Evolutionary conservation across 768 basidiomycete species (phyloP).

Genomic region (Leccinum broughii): DNA sequence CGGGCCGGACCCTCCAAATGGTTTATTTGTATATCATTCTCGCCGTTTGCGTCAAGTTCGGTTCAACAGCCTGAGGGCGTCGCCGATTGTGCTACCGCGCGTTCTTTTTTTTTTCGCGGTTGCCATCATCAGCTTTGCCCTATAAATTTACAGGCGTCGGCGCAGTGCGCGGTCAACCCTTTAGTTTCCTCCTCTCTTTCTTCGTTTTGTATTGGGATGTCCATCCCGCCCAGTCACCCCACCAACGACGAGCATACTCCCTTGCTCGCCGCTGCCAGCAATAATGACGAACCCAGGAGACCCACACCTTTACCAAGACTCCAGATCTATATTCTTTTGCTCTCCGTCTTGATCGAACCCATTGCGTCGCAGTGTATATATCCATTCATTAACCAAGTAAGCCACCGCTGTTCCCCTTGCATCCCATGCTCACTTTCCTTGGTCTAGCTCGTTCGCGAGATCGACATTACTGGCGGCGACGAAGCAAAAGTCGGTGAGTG

Average conservation of each 20-base stretch:
- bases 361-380: conserved; percentile 47
- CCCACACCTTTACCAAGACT: conserved; percentile 45
- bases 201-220: conserved; percentile 15
- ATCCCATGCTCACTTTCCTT: neutral
- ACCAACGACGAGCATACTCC: conserved; percentile 24
- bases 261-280: conserved; percentile 19
- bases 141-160: conserved; percentile 20
- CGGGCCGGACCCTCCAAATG: neutral
- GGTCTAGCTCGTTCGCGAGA: conserved; percentile 42
- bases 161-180: neutral
- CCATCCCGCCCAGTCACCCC: conserved; percentile 9
- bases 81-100: neutral
- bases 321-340: conserved; percentile 45
- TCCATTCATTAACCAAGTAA: conserved; percentile 52
- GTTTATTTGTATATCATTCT: neutral
- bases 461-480: conserved; percentile 44
- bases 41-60: neutral
- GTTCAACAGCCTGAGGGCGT: neutral
- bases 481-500: conserved; percentile 37
- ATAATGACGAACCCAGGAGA: conserved; percentile 18
- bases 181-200: conserved; percentile 2
- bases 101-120: neutral
- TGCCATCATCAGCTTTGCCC: conserved; percentile 10
- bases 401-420: neutral
- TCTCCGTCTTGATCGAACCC: conserved; percentile 49